Evolutionary conservation across 768 basidiomycete species (phyloP).

Genomic region (Chiua virens): DNA sequence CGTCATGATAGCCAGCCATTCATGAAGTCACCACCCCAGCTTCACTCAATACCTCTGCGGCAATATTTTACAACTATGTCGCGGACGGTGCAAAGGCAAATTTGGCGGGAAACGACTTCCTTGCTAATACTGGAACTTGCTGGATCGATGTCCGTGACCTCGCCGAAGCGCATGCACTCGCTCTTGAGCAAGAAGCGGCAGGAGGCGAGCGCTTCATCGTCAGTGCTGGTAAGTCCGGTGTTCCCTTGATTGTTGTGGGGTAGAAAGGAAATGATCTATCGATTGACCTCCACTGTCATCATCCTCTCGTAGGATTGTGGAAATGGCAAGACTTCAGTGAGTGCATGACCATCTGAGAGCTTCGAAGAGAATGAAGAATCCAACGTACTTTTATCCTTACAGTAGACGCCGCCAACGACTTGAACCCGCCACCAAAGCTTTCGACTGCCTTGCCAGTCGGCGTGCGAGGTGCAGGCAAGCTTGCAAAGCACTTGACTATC

Average conservation of each 20-base stretch:
- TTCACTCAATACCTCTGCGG: constrained; percentile 42
- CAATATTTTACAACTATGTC: constrained; percentile 35
- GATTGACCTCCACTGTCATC: not conserved
- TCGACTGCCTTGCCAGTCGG: constrained; percentile 33
- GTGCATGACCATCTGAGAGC: not conserved
- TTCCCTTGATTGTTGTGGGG: too few relatives aligned
- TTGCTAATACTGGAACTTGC: constrained; percentile 22
- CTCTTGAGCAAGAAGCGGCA: constrained; percentile 51
- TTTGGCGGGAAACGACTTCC: constrained; percentile 24
- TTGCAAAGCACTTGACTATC: constrained; percentile 21
- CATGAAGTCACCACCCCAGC: constrained; percentile 38
- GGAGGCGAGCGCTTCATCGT: constrained; percentile 59
- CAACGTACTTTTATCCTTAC: not conserved
- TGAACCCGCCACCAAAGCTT: constrained; percentile 32
- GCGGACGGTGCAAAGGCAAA: constrained; percentile 20
- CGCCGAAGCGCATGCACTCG: constrained; percentile 51
- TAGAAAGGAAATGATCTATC: not conserved
- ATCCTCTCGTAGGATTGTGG: constrained; percentile 18
- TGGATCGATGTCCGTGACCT: constrained; percentile 59
- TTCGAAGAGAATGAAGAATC: not conserved
- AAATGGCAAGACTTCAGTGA: constrained; percentile 34
- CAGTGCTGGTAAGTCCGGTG: constrained; percentile 27
- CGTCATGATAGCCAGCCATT: constrained; percentile 37
- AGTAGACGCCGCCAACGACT: constrained; percentile 41
- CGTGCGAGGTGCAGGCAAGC: constrained; percentile 32